phyloP scores from a whole-genome alignment of 495 filamentous ascomycete species.

The Evansstolkia leycettana region DNA sequence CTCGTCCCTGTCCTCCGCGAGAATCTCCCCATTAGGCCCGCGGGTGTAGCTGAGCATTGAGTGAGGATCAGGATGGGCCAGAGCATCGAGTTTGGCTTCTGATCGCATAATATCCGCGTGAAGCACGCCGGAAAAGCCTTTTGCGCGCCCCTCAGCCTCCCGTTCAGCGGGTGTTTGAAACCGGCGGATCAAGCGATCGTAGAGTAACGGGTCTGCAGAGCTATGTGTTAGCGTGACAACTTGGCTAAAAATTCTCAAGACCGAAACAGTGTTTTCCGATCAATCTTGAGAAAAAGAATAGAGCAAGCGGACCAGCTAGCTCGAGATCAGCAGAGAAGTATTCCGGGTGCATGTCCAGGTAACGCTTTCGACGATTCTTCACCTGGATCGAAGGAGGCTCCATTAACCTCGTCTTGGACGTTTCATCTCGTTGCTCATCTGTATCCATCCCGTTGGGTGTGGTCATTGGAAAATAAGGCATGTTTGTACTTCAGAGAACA shows the following conservation, averaged over 20 bases:
- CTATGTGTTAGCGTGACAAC: conserved; percentile 14
- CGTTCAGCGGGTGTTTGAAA: conserved; percentile 65
- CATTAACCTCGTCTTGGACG: not conserved
- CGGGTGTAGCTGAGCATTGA: conserved; percentile 33
- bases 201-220: conserved; percentile 58
- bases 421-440: conserved; percentile 4
- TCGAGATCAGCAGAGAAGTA: conserved; percentile 54
- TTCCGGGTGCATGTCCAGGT: conserved; percentile 49
- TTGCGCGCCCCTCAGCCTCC: conserved; percentile 54
- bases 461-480: conserved; percentile 30
- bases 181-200: conserved; percentile 66
- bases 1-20: conserved; percentile 44
- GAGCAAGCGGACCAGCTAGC: conserved; percentile 46
- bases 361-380: conserved; percentile 54
- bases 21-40: conserved; percentile 41
- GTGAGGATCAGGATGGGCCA: conserved; percentile 42
- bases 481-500: conserved; percentile 7
- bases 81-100: conserved; percentile 57
- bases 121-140: conserved; percentile 62
- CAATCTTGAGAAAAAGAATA: conserved; percentile 11
- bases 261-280: not conserved
- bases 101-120: conserved; percentile 60
- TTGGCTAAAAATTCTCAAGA: not conserved
- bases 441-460: conserved; percentile 9
- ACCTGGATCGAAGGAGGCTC: conserved; percentile 21